Percentiles rank a stretch among this genome's conserved stretches.
Conservation (phyloP, 495 filamentous ascomycete species). For the Aspergillus nanangensis region DNA sequence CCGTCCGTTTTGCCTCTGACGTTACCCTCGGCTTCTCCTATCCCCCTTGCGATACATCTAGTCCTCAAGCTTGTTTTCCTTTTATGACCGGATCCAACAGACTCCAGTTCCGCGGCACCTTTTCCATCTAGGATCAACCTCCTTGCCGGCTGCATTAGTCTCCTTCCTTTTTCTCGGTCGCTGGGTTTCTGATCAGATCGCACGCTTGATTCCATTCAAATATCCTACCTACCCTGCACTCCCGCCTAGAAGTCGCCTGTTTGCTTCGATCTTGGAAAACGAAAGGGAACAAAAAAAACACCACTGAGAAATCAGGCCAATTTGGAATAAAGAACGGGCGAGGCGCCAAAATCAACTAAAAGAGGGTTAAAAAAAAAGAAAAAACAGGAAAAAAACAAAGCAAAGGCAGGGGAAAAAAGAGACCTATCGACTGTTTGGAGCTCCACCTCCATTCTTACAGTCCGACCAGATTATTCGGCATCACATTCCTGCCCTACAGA, state of each 20-base stretch:
- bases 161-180: slow-evolving; percentile 23
- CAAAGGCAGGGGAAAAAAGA: slow-evolving; percentile 8
- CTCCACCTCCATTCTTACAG: slow-evolving; percentile 14
- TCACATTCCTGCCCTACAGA: slow-evolving; percentile 46
- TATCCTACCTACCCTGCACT: slow-evolving; percentile 5
- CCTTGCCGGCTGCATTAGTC: slow-evolving; percentile 30
- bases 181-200: slow-evolving; percentile 23
- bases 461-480: slow-evolving; percentile 25
- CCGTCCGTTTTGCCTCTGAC: slow-evolving; percentile 10
- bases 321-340: slow-evolving; percentile 4
- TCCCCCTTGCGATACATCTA: slow-evolving; percentile 35
- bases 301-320: background rate
- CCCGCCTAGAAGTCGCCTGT: slow-evolving; percentile 6
- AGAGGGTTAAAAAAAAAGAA: slow-evolving; percentile 22
- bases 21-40: slow-evolving; percentile 12
- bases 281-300: slow-evolving; percentile 2
- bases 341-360: slow-evolving; percentile 1
- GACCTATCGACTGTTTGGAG: slow-evolving; percentile 26
- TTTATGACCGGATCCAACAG: slow-evolving; percentile 34
- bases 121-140: slow-evolving; percentile 38
- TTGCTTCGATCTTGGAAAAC: slow-evolving; percentile 8
- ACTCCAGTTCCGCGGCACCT: slow-evolving; percentile 34
- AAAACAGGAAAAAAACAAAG: slow-evolving; percentile 9
- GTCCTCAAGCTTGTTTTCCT: slow-evolving; percentile 4
- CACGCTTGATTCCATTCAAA: slow-evolving; percentile 20